These are phyloP conservation scores for Geranium brycei DNA, from an alignment of 345 rosid genomes.

Conservation along the genomic window DNA sequence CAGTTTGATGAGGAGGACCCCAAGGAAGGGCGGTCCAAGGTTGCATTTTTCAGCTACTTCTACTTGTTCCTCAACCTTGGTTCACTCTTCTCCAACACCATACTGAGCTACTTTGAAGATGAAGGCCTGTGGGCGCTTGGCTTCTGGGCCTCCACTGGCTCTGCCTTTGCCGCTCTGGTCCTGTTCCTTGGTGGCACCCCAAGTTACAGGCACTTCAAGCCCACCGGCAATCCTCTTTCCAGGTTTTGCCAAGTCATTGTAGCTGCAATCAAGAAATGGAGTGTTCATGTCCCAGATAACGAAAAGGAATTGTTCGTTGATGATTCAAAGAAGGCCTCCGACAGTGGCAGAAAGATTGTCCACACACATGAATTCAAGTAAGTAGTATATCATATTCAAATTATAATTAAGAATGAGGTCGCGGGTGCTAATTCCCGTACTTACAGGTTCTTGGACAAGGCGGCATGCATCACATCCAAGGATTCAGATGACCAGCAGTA, in stretches of 20 bases:
- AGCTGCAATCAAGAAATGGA: slow-evolving; percentile 70
- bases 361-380: slow-evolving; percentile 85
- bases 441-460: slow-evolving; percentile 78
- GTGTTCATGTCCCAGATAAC: slow-evolving; percentile 25
- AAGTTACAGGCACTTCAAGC: slow-evolving; percentile 75
- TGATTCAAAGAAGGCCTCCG: slow-evolving; percentile 28
- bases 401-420: too few species aligned
- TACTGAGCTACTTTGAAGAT: slow-evolving; percentile 81
- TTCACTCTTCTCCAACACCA: slow-evolving; percentile 88
- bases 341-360: slow-evolving; percentile 55
- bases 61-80: slow-evolving; percentile 90
- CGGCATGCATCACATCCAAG: slow-evolving; percentile 54
- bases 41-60: slow-evolving; percentile 93
- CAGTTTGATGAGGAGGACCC: slow-evolving; percentile 91
- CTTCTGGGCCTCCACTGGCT: slow-evolving; percentile 83
- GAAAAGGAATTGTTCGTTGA: slow-evolving; percentile 35
- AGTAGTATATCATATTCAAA: slow-evolving; percentile 9
- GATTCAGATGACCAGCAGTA: slow-evolving; percentile 56
- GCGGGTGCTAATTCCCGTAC: too few species aligned
- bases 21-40: slow-evolving; percentile 70
- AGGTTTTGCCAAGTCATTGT: slow-evolving; percentile 74
- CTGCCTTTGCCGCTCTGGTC: slow-evolving; percentile 63
- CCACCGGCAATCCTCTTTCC: slow-evolving; percentile 76
- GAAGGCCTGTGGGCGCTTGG: slow-evolving; percentile 93
- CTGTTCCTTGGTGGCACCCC: slow-evolving; percentile 65